Percentiles rank a stretch among this genome's conserved stretches.
phyloP scores from a whole-genome alignment of 2,329 filamentous ascomycete genomes.

The Fusarium irregulare region DNA sequence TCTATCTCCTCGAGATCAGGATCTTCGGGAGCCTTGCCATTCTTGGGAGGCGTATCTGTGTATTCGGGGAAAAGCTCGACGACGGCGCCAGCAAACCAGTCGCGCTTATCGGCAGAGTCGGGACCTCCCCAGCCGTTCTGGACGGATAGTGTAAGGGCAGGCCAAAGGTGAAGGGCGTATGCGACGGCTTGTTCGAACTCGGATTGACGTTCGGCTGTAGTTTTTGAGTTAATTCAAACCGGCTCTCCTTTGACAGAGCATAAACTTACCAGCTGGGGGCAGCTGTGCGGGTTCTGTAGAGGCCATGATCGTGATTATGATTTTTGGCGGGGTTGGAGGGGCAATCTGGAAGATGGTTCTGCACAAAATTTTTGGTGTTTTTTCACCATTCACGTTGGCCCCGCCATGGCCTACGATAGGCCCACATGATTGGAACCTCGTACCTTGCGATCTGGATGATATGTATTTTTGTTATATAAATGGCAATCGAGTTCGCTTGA shows the following conservation, averaged over 20 bases:
- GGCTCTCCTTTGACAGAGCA: no score
- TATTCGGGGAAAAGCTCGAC: slow-evolving; percentile 84
- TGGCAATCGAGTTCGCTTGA: neutral
- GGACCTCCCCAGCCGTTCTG: slow-evolving; percentile 89
- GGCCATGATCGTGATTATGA: slow-evolving; percentile 46
- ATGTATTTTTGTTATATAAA: neutral
- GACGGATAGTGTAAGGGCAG: slow-evolving; percentile 86
- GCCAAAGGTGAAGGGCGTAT: slow-evolving; percentile 87
- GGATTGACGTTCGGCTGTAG: slow-evolving; percentile 65
- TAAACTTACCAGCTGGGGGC: slow-evolving; percentile 48
- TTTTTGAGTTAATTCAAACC: slow-evolving; percentile 8
- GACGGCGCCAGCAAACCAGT: slow-evolving; percentile 93
- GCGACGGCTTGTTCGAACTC: slow-evolving; percentile 89
- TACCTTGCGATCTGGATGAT: neutral
- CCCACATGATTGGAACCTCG: slow-evolving; percentile 8
- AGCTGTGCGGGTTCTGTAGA: slow-evolving; percentile 48
- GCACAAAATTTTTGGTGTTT: slow-evolving; percentile 49
- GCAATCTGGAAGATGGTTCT: slow-evolving; percentile 39
- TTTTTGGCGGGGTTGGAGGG: slow-evolving; percentile 50
- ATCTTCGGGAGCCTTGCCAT: slow-evolving; percentile 55
- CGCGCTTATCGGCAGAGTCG: slow-evolving; percentile 85
- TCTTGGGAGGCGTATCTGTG: slow-evolving; percentile 51
- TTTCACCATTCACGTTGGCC: slow-evolving; percentile 14
- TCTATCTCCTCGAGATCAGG: slow-evolving; percentile 84
- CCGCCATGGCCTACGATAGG: neutral